Evolutionary conservation across 2,329 filamentous ascomycete genomes (phyloP).

Genomic region (Coleophoma crateriformis): DNA sequence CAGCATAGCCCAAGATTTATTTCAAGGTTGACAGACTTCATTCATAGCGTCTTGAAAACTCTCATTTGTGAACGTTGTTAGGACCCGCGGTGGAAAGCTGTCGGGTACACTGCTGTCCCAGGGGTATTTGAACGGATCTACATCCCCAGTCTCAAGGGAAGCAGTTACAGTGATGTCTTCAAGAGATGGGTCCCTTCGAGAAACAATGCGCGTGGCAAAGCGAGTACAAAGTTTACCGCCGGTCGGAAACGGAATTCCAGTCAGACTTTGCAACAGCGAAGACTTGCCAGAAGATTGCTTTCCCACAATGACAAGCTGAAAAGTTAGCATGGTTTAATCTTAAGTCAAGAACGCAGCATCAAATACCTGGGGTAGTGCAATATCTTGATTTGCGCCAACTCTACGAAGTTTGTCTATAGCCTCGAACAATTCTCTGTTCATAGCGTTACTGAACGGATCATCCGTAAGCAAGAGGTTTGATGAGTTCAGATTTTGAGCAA

Average conservation of each 20-base stretch:
- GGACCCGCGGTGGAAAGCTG: slow-evolving; percentile 4
- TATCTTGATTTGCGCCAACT: slow-evolving; percentile 22
- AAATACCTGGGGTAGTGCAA: slow-evolving; percentile 30
- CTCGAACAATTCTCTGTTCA: slow-evolving; percentile 29
- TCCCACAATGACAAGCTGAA: slow-evolving; percentile 31
- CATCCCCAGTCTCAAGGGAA: slow-evolving; percentile 19
- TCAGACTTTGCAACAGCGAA: slow-evolving; percentile 30
- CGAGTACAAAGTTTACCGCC: slow-evolving; percentile 28
- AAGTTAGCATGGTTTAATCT: background rate
- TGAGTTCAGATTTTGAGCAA: too few relatives aligned
- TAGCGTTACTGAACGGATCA: slow-evolving; percentile 29
- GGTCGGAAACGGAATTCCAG: slow-evolving; percentile 31
- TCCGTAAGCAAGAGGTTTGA: background rate
- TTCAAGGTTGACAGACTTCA: slow-evolving; percentile 16
- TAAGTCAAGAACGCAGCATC: background rate
- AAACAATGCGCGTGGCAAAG: slow-evolving; percentile 32
- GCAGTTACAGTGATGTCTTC: slow-evolving; percentile 25
- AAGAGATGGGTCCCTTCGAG: slow-evolving; percentile 23
- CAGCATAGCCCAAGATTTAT: background rate
- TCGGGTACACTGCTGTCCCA: slow-evolving; percentile 17
- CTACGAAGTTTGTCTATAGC: slow-evolving; percentile 31
- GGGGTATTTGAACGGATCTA: slow-evolving; percentile 8
- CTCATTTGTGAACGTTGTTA: slow-evolving; percentile 20
- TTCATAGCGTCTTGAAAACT: slow-evolving; percentile 25
- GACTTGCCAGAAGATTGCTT: slow-evolving; percentile 33